Evolutionary conservation across 495 filamentous ascomycete species (phyloP).

Genomic region (Lasiosphaeria ovina): DNA sequence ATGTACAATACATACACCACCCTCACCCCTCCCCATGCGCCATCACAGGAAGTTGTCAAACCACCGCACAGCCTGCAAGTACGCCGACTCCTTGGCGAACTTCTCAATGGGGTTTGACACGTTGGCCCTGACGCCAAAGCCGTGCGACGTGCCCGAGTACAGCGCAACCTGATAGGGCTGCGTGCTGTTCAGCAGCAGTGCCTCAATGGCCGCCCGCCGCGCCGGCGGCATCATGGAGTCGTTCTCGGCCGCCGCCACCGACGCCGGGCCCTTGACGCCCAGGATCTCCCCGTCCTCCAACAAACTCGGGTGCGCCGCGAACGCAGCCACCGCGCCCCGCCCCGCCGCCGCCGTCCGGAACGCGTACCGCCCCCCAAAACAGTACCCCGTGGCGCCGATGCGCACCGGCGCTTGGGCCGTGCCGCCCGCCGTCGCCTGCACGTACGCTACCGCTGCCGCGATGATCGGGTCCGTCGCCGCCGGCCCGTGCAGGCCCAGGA

Average conservation of each 20-base stretch:
- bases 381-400: slow-evolving; percentile 68
- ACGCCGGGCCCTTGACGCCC: slow-evolving; percentile 60
- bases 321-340: slow-evolving; percentile 58
- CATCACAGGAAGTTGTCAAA: slow-evolving; percentile 47
- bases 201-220: slow-evolving; percentile 54
- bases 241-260: slow-evolving; percentile 68
- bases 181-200: slow-evolving; percentile 28
- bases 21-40: too few relatives aligned
- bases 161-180: slow-evolving; percentile 63
- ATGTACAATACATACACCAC: too few relatives aligned
- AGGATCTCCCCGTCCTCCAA: slow-evolving; percentile 62
- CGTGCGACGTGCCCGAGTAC: slow-evolving; percentile 64
- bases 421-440: slow-evolving; percentile 51
- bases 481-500: slow-evolving; percentile 54
- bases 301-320: slow-evolving; percentile 68
- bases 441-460: slow-evolving; percentile 55
- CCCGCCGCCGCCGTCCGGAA: slow-evolving; percentile 43
- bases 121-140: slow-evolving; percentile 67
- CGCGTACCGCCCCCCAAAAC: slow-evolving; percentile 49
- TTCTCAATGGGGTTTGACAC: slow-evolving; percentile 55
- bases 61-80: slow-evolving; percentile 70
- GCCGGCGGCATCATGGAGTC: slow-evolving; percentile 62
- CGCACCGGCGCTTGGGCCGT: slow-evolving; percentile 43
- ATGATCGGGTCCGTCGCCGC: slow-evolving; percentile 62
- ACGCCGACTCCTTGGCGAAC: slow-evolving; percentile 76